Evolutionary conservation across 2,329 filamentous ascomycete genomes (phyloP).

Genomic region (Hypoxylon sp.): DNA sequence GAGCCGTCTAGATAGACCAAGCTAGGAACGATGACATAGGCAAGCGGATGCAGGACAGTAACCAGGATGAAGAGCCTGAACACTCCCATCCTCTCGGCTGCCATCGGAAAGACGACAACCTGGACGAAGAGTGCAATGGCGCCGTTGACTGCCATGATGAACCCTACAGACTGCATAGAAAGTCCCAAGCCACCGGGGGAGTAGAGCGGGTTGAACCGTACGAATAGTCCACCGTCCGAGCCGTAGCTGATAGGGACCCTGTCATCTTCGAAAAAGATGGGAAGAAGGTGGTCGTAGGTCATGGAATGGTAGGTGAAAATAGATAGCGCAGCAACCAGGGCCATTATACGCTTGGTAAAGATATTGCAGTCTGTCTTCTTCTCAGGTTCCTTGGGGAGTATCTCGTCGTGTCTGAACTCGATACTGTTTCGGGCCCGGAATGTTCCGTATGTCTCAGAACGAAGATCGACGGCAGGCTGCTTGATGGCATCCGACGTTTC

Average conservation of each 20-base stretch:
- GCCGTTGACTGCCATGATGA: slow-evolving; percentile 67
- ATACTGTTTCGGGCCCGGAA: slow-evolving; percentile 59
- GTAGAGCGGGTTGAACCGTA: slow-evolving; percentile 57
- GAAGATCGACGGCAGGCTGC: slow-evolving; percentile 74
- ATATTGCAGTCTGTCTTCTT: slow-evolving; percentile 51
- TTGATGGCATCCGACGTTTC: slow-evolving; percentile 78
- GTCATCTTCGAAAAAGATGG: slow-evolving; percentile 90
- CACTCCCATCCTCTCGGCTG: slow-evolving; percentile 65
- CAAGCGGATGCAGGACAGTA: slow-evolving; percentile 67
- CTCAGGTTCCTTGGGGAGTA: slow-evolving; percentile 43
- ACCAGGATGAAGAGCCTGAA: slow-evolving; percentile 66
- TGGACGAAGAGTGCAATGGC: slow-evolving; percentile 67
- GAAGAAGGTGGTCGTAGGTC: slow-evolving; percentile 90
- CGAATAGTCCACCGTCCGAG: slow-evolving; percentile 39
- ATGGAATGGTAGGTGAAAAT: slow-evolving; percentile 96
- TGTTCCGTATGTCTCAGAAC: slow-evolving; percentile 81
- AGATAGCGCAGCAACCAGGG: slow-evolving; percentile 81
- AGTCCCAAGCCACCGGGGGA: slow-evolving; percentile 69
- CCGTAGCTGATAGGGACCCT: slow-evolving; percentile 54
- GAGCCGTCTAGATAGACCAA: slow-evolving; percentile 63
- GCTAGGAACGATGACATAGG: slow-evolving; percentile 66
- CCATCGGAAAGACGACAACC: slow-evolving; percentile 66
- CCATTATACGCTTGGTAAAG: slow-evolving; percentile 70
- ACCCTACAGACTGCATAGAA: slow-evolving; percentile 67
- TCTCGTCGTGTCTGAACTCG: slow-evolving; percentile 55